Evolutionary conservation across 495 filamentous ascomycete genomes (phyloP).

Genomic region (Hyaloscypha variabilis): DNA sequence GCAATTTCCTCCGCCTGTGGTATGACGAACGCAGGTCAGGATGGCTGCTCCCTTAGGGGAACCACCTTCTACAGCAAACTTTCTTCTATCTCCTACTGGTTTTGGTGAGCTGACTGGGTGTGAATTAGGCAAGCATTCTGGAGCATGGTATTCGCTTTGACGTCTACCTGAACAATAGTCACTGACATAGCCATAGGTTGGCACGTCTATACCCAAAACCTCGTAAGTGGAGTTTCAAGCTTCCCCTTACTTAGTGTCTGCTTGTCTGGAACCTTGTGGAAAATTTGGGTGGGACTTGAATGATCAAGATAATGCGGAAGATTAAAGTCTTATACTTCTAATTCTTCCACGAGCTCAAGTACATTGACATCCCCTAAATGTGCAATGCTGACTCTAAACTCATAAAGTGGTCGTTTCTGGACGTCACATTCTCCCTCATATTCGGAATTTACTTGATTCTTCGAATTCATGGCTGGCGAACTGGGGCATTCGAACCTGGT

Average conservation of each 20-base stretch:
- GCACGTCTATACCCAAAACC: constrained; percentile 75
- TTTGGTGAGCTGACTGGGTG: neutral
- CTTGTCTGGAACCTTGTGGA: neutral
- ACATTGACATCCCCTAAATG: neutral
- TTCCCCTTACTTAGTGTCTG: neutral
- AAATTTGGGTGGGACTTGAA: neutral
- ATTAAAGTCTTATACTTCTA: neutral
- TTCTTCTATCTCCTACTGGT: neutral
- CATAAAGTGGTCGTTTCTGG: constrained; percentile 67
- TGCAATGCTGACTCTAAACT: neutral
- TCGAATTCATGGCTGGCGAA: constrained; percentile 58
- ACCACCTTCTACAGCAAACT: neutral
- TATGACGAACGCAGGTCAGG: too few species aligned
- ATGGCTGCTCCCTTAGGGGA: too few species aligned
- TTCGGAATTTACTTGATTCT: constrained; percentile 62
- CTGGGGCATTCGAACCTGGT: constrained; percentile 21
- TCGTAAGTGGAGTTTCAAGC: constrained; percentile 29
- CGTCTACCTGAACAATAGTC: neutral
- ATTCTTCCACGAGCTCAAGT: neutral
- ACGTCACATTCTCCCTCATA: constrained; percentile 65
- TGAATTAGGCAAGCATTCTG: constrained; percentile 43
- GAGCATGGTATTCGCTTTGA: constrained; percentile 52
- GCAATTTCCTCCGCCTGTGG: neutral
- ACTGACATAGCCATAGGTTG: constrained; percentile 43
- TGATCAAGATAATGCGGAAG: neutral